These are phyloP conservation scores for Primulina eburnea DNA, from an alignment of 257 asterid species.

Conservation along the genomic window DNA sequence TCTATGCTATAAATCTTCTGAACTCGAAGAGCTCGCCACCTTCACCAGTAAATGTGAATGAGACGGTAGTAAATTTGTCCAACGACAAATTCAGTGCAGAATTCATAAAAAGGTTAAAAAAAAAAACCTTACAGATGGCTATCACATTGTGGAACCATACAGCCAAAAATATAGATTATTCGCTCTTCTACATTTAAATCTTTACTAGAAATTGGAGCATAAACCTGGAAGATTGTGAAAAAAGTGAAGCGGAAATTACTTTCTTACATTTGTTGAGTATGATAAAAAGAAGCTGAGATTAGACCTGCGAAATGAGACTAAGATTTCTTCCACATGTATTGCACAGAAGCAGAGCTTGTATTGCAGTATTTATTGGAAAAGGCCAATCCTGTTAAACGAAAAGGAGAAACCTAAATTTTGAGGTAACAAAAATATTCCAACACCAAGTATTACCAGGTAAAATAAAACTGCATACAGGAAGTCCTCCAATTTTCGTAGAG, in stretches of 20 bases:
- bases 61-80: neutral
- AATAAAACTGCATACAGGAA: constrained; percentile 55
- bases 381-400: constrained; percentile 71
- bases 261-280: constrained; percentile 5
- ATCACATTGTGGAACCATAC: constrained; percentile 62
- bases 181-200: constrained; percentile 53
- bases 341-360: constrained; percentile 55
- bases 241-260: neutral
- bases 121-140: constrained; percentile 52
- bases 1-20: constrained; percentile 46
- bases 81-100: constrained; percentile 2
- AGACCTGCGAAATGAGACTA: constrained; percentile 79
- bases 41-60: constrained; percentile 31
- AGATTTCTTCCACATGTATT: constrained; percentile 51
- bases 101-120: constrained; percentile 13
- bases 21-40: constrained; percentile 84
- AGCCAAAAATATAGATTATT: constrained; percentile 60
- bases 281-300: neutral
- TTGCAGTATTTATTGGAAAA: constrained; percentile 33
- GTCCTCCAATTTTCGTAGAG: constrained; percentile 84
- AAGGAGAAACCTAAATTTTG: constrained; percentile 12
- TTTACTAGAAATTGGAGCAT: constrained; percentile 69
- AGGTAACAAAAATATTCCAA: neutral
- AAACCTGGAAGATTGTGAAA: constrained; percentile 43
- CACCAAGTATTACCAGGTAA: constrained; percentile 6